phyloP scores from a whole-genome alignment of 2,329 filamentous ascomycete genomes.

The Harringtonia aguacate region DNA sequence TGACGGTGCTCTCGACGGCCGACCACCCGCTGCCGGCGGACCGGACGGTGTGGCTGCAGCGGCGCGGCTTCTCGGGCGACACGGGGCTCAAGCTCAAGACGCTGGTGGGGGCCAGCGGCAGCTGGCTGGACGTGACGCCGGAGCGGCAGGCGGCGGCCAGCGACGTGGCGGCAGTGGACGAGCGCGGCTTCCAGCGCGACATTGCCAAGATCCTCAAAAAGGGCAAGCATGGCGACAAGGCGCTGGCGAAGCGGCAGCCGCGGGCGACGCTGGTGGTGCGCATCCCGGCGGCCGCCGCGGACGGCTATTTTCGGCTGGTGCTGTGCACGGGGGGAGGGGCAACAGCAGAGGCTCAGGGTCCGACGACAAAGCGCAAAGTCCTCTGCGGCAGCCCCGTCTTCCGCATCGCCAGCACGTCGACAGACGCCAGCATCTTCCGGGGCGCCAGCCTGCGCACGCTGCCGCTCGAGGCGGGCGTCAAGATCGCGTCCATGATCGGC shows the following conservation, averaged over 20 bases:
- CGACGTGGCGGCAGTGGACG: constrained; percentile 44
- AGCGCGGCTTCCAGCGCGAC: constrained; percentile 58
- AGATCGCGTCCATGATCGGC: constrained; percentile 40
- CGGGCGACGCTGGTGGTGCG: constrained; percentile 55
- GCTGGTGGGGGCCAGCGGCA: constrained; percentile 44
- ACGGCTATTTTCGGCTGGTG: constrained; percentile 60
- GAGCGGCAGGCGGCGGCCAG: constrained; percentile 30
- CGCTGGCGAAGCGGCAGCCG: constrained; percentile 33
- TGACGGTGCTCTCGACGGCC: constrained; percentile 49
- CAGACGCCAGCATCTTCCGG: constrained; percentile 47
- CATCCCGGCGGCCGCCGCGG: constrained; percentile 50
- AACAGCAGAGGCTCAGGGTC: neutral
- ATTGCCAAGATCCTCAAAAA: constrained; percentile 53
- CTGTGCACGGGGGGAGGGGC: constrained; percentile 37
- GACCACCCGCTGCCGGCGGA: constrained; percentile 43
- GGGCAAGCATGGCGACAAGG: constrained; percentile 28
- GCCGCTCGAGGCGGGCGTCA: constrained; percentile 54
- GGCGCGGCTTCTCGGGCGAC: constrained; percentile 57
- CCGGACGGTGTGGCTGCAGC: constrained; percentile 56
- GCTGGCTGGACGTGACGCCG: constrained; percentile 61
- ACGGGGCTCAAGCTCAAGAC: constrained; percentile 58
- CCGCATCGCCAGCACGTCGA: constrained; percentile 55
- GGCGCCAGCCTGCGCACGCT: constrained; percentile 55
- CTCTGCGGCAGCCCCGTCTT: constrained; percentile 59
- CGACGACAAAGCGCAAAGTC: constrained; percentile 36